These are phyloP conservation scores for Salix arbutifolia DNA, from an alignment of 345 rosid genomes.

Conservation along the genomic window DNA sequence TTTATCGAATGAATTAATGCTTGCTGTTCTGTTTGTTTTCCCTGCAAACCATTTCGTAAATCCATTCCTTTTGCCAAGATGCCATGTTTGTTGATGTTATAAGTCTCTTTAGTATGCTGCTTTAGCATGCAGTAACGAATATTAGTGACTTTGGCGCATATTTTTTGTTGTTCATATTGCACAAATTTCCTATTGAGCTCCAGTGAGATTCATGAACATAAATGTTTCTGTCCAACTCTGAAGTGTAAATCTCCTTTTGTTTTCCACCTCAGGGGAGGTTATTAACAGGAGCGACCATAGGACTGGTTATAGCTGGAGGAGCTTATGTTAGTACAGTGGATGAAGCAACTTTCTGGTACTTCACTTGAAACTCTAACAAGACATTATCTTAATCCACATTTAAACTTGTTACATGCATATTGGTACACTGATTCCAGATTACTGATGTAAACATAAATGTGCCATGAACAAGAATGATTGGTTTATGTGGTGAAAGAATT, in stretches of 20 bases:
- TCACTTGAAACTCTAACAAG: constrained; percentile 7
- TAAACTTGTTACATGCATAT: neutral
- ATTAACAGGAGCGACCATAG: constrained; percentile 78
- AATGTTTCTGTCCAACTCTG: neutral
- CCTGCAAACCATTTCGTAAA: neutral
- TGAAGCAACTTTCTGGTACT: constrained; percentile 98
- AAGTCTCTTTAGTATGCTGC: neutral
- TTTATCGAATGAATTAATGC: neutral
- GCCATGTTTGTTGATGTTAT: neutral
- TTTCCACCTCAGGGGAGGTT: constrained; percentile 59
- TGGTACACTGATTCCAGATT: neutral
- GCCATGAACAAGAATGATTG: neutral
- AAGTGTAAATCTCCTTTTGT: neutral
- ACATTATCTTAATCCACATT: neutral
- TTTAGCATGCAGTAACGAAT: neutral
- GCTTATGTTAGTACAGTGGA: constrained; percentile 95
- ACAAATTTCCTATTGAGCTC: neutral
- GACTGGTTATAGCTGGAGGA: constrained; percentile 80
- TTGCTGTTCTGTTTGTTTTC: neutral
- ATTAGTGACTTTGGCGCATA: neutral
- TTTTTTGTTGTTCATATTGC: neutral
- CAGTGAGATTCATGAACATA: neutral
- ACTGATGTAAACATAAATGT: neutral
- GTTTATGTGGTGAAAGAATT: neutral
- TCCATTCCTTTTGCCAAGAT: neutral